Evolutionary conservation across 2,329 filamentous ascomycete genomes (phyloP), one percentile per base, ranked within the genome.

Genomic region (Lecanosticta acicola): DNA sequence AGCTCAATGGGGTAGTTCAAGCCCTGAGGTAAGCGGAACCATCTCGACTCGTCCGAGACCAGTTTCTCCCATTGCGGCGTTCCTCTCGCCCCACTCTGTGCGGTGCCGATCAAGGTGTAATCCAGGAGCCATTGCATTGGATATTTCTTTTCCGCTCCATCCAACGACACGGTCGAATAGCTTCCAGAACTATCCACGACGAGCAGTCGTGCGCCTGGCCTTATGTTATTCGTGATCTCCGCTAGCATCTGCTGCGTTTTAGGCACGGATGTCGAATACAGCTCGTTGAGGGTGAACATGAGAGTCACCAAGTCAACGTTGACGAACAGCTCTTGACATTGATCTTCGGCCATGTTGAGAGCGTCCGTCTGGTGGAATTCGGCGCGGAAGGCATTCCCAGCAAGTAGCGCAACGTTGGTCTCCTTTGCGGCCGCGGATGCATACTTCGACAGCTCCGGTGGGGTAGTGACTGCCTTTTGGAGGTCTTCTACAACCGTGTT

Each of bases 121-220:
- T 96, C 85, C 2, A 98, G 72, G 13, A 98, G 71, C 83, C 89
- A 96, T 59, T 87, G 84, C 89, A 96, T 97, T 0, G 91, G 91
- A 63, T 97, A 97, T 50, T 78, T 81, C 77, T 77, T 76, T 52
- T 76, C 62, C 2, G 68, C 56, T 0, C 68, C 68, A 19, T 70
- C 70, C 50, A 96, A 66, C 0, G 78, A 79, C 3, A 94, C 77
- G 46, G 89, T 87, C 0, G 90, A 93, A 67, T 97, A 97, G 66
- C 85, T 94, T 1, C 93, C 93, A 0, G 93, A 88, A 57, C 88
- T 95, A 65, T 98, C 91, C 3, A 96, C 83, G 2, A 97, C 86
- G 0, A 97, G 77, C 1, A 97, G 71, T 32, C 91, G 66, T 2
- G 87, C 79, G 0, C 80, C 83, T 0, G 71, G 49, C 0, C 73